Evolutionary conservation across 164 flowering plant species (phyloP), one percentile per base, ranked within the genome.

Genomic region (Warburgia ugandensis): DNA sequence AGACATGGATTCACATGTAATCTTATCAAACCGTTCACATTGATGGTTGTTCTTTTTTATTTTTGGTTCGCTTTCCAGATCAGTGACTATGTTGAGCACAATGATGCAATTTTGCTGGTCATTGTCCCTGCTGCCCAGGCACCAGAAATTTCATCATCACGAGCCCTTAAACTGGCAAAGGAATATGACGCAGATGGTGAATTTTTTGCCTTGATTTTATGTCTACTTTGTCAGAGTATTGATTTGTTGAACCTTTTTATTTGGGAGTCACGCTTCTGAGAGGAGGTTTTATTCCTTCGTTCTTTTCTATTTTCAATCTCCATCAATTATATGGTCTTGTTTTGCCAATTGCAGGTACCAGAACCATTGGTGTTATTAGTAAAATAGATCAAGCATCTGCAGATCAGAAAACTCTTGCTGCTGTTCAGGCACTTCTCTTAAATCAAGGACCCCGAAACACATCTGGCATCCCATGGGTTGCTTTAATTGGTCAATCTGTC

Each of bases 401-500:
- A 60, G 97, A 94, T 35, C 74, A 72, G 45, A 94, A 94, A 77
- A 66, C 73, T n/a, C 86, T 94, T 62, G 84, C 95, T 60, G 99
- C 99, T 49, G 96, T 94, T 65, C 99, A 86, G 72, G 99, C 99
- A 63, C 84, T 94, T 25, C 65, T 89, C 31, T 48, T 70, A 54
- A 80, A 79, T 66, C 89, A 89, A 67, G 99, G 99, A 35, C 99
- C 99, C 22, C 73, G 87, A n/a, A 89, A 68, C 59, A 74, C 99
- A 51, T 61, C 86, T 62, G 97, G 89, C 52, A 84, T 94, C 13
- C 86, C 87, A 13, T 94, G 97, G 97, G 86, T 89, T 70, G 99
- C 97, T 48, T 61, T 94, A 50, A 94, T 94, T 71, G 99, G 99
- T 33, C 99, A 94, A 52, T 82, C 99, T 41, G 99, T 94, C 48